Base-by-base conservation (phyloP, 257 asterid species). In the Przewalskia tangutica region DNA sequence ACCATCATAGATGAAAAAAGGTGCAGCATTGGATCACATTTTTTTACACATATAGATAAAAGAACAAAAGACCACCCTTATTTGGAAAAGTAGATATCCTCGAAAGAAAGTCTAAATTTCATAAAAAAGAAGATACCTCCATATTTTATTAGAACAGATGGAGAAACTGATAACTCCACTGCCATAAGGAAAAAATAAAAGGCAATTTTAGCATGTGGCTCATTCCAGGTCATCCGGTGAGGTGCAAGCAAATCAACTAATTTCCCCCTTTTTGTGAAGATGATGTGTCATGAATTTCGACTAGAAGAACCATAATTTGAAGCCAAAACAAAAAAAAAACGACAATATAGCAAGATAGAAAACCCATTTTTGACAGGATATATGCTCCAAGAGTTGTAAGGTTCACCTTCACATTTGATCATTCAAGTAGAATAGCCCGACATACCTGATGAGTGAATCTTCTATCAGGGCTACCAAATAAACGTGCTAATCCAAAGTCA, bases 361-460 rank as follows among this genome's bases (percentile, higher is more conserved):
- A 42, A 42, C 6, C 9, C 7, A 68, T 14, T 18, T 71, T 12
- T 20, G 40, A 71, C 78, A 71, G 23, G 62, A 55, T 71, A 10
- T 23, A 70, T 44, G 77, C 56, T 42, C 56, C 77, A 70, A 40
- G 56, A 70, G n/a, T 44, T 16, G 50, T 27, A 66, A 66, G 32
- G 51, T 66, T 66, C 48, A 67, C 53, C 53, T 67, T 67, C 53
- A 40, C 54, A 67, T 16, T 67, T 67, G 54, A 67, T 67, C 77
- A 67, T 38, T 67, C 32, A 67, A 40, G 16, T 67, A 17, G 54
- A 67, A 67, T 40, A 67, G 17, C 54, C 34, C 14, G 78, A 48
- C 78, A 86, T 84, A 95, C 99, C 97, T 94, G 99, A 84, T 95
- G 98, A 59, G 99, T 95, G 81, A 94, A 95, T 85, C 99, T 91